phyloP scores from a whole-genome alignment of 2,329 filamentous ascomycete species.

The Fusarium guadeloupense region DNA sequence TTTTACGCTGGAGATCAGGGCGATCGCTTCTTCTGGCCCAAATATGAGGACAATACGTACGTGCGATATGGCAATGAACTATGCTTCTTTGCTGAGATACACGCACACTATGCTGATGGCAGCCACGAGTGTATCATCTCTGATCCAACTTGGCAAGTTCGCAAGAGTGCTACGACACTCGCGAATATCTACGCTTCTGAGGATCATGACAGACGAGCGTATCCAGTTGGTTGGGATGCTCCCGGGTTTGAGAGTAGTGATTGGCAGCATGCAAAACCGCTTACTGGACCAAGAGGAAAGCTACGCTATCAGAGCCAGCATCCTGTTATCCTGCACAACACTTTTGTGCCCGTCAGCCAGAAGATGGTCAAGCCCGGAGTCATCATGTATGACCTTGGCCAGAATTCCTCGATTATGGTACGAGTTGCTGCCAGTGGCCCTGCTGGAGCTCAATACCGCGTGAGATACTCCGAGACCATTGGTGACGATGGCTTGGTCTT shows the following conservation, averaged over 20 bases:
- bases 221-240: constrained; percentile 49
- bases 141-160: constrained; percentile 50
- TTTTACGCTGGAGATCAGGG: constrained; percentile 57
- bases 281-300: constrained; percentile 52
- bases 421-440: constrained; percentile 30
- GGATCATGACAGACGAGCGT: constrained; percentile 48
- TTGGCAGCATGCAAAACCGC: constrained; percentile 47
- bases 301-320: constrained; percentile 53
- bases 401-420: constrained; percentile 42
- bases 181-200: constrained; percentile 54
- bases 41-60: constrained; percentile 54
- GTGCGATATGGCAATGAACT: constrained; percentile 51
- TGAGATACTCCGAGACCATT: constrained; percentile 41
- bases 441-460: constrained; percentile 26
- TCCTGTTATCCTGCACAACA: constrained; percentile 50
- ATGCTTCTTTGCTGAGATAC: constrained; percentile 53
- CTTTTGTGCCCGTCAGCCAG: constrained; percentile 43
- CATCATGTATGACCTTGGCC: constrained; percentile 37
- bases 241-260: constrained; percentile 33
- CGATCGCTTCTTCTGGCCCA: constrained; percentile 55
- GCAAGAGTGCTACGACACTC: constrained; percentile 51
- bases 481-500: constrained; percentile 43
- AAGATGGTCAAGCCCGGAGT: constrained; percentile 26
- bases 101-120: constrained; percentile 50
- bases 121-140: constrained; percentile 48